Evolutionary conservation across 768 basidiomycete genomes (phyloP).

Genomic region (Saitozyma podzolica): DNA sequence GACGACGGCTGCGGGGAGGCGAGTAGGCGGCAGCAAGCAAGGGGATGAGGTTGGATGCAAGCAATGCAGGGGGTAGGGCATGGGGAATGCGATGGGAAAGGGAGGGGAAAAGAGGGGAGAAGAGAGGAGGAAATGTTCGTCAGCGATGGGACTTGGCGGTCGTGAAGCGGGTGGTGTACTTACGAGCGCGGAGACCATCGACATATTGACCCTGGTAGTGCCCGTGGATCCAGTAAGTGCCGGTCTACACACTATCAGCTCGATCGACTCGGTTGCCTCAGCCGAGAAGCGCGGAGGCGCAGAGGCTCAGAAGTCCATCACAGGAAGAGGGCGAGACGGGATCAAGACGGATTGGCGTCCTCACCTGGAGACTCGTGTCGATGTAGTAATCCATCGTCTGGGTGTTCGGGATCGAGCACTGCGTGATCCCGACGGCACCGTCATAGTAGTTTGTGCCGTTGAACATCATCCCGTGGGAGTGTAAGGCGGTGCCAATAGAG

Average conservation of each 20-base stretch:
- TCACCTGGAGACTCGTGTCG: constrained; percentile 53
- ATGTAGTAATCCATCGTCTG: constrained; percentile 72
- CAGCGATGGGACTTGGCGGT: too few species aligned
- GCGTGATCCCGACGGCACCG: constrained; percentile 75
- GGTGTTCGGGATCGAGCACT: constrained; percentile 77
- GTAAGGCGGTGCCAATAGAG: constrained; percentile 64
- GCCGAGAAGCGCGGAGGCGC: background rate
- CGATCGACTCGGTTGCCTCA: background rate
- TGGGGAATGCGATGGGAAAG: background rate
- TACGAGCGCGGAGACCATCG: constrained; percentile 78
- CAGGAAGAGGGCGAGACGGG: background rate
- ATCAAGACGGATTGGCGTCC: constrained; percentile 5
- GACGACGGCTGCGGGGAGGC: constrained; percentile 60
- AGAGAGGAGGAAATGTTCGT: too few species aligned
- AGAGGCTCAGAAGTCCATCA: constrained; percentile 53
- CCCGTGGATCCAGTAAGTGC: constrained; percentile 54
- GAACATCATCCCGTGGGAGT: constrained; percentile 96
- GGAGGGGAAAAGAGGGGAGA: too few species aligned
- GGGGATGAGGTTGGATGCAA: background rate
- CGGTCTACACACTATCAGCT: constrained; percentile 21
- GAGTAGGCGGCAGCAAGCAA: background rate
- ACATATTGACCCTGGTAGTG: constrained; percentile 69
- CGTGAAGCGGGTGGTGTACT: constrained; percentile 1
- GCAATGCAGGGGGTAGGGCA: background rate
- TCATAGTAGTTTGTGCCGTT: constrained; percentile 85